A percentile compares a stretch with the other conserved stretches of the same genome.
Conservation (phyloP, 139 green algal genomes). For the Asterochloris sp. region DNA sequence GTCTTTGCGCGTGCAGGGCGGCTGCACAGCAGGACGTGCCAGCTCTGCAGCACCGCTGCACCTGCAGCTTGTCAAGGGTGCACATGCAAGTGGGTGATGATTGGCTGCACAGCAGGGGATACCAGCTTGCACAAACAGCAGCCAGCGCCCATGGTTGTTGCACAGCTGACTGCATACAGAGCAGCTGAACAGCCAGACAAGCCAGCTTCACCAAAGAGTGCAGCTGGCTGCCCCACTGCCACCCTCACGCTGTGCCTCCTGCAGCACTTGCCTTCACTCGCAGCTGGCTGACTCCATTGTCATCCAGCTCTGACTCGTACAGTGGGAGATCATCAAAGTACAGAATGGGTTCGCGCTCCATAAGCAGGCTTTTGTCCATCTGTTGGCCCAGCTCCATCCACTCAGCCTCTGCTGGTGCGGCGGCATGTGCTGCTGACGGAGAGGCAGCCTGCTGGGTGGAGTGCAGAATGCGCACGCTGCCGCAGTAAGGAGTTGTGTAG, state of each 20-base stretch:
- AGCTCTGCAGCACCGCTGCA: background rate
- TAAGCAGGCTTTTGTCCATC: conserved; percentile 73
- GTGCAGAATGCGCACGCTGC: conserved; percentile 27
- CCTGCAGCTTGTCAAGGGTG: background rate
- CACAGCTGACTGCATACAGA: background rate
- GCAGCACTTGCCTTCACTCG: conserved; percentile 31
- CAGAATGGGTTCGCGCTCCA: conserved; percentile 83
- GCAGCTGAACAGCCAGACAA: background rate
- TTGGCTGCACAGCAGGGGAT: background rate
- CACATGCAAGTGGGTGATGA: too few species aligned
- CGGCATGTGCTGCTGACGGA: background rate
- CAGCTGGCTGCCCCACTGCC: background rate
- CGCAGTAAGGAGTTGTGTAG: conserved; percentile 78
- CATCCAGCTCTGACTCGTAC: conserved; percentile 91
- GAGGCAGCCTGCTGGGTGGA: background rate
- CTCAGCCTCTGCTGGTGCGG: conserved; percentile 1
- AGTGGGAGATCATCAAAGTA: conserved; percentile 82
- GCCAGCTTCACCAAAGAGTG: too few species aligned
- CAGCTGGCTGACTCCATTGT: conserved; percentile 74
- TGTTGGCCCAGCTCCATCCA: conserved; percentile 27
- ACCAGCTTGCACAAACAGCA: background rate
- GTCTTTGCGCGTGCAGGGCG: background rate
- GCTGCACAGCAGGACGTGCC: background rate
- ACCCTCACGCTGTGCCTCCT: background rate
- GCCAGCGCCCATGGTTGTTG: background rate